Base-by-base conservation (phyloP, 208 protist genomes). In the Crithidia expoeki region DNA sequence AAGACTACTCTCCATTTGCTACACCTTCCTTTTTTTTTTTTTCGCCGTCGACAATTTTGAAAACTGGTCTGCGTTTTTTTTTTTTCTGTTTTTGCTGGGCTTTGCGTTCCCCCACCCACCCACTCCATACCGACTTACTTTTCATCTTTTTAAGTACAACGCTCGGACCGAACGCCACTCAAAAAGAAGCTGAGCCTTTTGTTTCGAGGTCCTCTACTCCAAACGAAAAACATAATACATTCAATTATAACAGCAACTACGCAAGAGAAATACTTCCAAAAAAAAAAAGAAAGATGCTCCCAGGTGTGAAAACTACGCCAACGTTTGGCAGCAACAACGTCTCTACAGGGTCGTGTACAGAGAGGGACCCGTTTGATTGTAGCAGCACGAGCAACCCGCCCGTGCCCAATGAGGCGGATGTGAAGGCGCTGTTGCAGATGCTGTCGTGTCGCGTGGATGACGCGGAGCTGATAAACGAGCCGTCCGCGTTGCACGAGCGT, bases 371-470 rank as follows among this genome's bases (percentile, higher is more conserved):
- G 36, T 52, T 65, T 21, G 46, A 42, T 12, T 32, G 60, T 25
- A 51, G 57, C 27, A 1, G 30, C 36, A 55, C 32, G 34, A 60
- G 34, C 12, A 49, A 74, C 58, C 36, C 36, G 12, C 50, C 58
- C 2, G 51, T 38, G 25, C 68, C 58, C 4, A 52, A 74, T 23
- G 68, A 74, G 27, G 68, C 68, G 19, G 68, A 65, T 44, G 68
- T 74, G 49, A 63, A 63, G 58, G 68, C 68, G 16, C 28, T 74
- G 59, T 32, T 74, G 57, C 57, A 44, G 55, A 33, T 74, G 57
- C 38, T 74, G 3, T 74, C 68, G 3, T 49, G 42, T 34, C 27
- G 28, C n/a, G 42, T 55, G 23, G 60, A 65, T 32, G 44, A 55
- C 9, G 46, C 30, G 9, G 32, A 52, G 53, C 17, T 25, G 17